phyloP scores from a whole-genome alignment of 768 basidiomycete species.

The Hydnum rufescens region DNA sequence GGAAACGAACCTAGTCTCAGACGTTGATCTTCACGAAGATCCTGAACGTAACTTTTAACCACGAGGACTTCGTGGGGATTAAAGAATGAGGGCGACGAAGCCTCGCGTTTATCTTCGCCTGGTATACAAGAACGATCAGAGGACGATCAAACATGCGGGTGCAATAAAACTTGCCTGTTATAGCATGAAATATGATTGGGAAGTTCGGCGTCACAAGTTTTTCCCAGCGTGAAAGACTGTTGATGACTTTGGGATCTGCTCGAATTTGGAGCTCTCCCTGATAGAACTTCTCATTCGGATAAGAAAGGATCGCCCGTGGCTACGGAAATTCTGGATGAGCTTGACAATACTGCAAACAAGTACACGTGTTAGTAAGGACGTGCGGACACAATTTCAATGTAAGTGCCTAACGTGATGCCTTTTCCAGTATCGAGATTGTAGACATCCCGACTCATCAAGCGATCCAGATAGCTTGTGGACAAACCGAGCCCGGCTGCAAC shows the following conservation, averaged over 20 bases:
- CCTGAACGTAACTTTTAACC: constrained; percentile 19
- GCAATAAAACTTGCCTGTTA: constrained; percentile 8
- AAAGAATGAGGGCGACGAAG: constrained; percentile 23
- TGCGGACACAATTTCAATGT: no score
- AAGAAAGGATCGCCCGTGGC: constrained; percentile 35
- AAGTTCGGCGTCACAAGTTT: constrained; percentile 15
- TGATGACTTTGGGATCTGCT: constrained; percentile 15
- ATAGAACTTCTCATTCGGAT: constrained; percentile 32
- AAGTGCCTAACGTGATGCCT: constrained; percentile 17
- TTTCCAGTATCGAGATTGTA: constrained; percentile 14
- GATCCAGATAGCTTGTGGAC: constrained; percentile 19
- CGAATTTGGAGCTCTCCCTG: constrained; percentile 17
- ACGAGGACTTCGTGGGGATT: constrained; percentile 22
- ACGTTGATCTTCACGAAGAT: constrained; percentile 14
- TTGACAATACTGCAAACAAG: constrained; percentile 29
- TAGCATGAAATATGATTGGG: constrained; percentile 20
- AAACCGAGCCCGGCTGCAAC: constrained; percentile 16
- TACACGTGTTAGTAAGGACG: neutral
- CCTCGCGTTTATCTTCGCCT: constrained; percentile 20
- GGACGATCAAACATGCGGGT: neutral
- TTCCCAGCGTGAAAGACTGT: constrained; percentile 14
- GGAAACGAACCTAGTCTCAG: constrained; percentile 17
- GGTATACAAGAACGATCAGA: constrained; percentile 1
- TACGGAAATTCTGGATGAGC: constrained; percentile 38
- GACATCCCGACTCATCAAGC: constrained; percentile 18